Percentiles rank a stretch among this genome's conserved stretches.
Conservation (phyloP, 345 rosid genomes). For the Melaleuca alternifolia region DNA sequence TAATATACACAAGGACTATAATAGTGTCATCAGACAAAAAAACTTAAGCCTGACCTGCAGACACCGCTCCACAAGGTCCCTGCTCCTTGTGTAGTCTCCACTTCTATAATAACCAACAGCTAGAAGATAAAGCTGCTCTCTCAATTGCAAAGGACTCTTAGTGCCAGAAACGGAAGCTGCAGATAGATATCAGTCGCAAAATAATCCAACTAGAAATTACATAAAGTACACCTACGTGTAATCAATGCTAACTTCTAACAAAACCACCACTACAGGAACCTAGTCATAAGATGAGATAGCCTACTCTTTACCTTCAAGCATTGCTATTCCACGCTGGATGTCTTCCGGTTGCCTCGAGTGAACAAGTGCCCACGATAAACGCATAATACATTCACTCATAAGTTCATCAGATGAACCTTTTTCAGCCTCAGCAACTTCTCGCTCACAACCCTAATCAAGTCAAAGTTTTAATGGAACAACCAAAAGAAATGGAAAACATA, state of each 20-base stretch:
- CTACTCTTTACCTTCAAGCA: constrained; percentile 56
- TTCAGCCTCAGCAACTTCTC: constrained; percentile 54
- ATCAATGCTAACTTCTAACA: background rate
- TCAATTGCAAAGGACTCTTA: constrained; percentile 27
- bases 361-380: constrained; percentile 82
- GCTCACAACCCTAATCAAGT: constrained; percentile 55
- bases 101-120: constrained; percentile 71
- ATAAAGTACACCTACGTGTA: background rate
- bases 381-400: constrained; percentile 48
- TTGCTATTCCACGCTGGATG: constrained; percentile 74
- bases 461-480: background rate
- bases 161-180: constrained; percentile 33
- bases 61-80: constrained; percentile 61
- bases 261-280: background rate
- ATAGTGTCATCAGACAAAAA: background rate
- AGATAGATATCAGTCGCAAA: background rate
- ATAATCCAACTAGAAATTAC: background rate
- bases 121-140: constrained; percentile 79
- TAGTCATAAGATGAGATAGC: background rate
- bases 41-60: constrained; percentile 30
- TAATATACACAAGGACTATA: background rate
- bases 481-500: background rate
- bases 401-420: constrained; percentile 35
- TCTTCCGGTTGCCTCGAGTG: constrained; percentile 52
- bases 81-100: constrained; percentile 60